These are phyloP conservation scores for Candida suzukii DNA, from an alignment of 805 yeast genomes.

Conservation along the genomic window DNA sequence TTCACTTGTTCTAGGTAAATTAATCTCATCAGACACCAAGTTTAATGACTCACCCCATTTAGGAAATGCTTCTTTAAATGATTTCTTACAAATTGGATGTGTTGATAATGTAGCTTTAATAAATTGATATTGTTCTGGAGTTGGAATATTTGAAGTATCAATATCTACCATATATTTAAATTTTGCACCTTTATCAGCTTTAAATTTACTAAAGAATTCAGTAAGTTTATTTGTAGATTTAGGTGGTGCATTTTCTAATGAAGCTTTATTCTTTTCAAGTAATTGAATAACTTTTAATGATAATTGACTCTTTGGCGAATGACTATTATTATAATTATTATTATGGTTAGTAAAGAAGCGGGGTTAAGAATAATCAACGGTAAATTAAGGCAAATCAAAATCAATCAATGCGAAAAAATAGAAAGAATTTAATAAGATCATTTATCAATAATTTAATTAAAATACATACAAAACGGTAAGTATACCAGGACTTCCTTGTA, in stretches of 20 bases:
- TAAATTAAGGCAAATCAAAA: too few species aligned
- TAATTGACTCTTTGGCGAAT: constrained; percentile 16
- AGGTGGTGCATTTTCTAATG: neutral
- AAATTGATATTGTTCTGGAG: constrained; percentile 24
- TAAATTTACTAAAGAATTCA: neutral
- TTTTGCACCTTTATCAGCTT: constrained; percentile 5
- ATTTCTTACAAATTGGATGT: constrained; percentile 20
- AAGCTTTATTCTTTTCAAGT: constrained; percentile 7
- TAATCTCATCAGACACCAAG: neutral
- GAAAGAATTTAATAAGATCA: constrained; percentile 7
- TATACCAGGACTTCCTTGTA: constrained; percentile 37
- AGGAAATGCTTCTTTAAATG: constrained; percentile 25
- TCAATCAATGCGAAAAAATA: too few species aligned
- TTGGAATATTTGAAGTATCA: constrained; percentile 14
- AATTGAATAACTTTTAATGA: constrained; percentile 10
- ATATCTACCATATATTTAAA: constrained; percentile 20
- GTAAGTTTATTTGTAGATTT: neutral
- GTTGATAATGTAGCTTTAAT: constrained; percentile 18
- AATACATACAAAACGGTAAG: constrained; percentile 35
- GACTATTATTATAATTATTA: too few species aligned
- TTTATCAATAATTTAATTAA: too few species aligned
- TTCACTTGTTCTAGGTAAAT: neutral
- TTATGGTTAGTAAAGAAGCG: too few species aligned
- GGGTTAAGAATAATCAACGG: too few species aligned
- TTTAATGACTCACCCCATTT: constrained; percentile 6